Conservation (phyloP, 192 early-diverging fungal genomes). For the Coemansia sp. region DNA sequence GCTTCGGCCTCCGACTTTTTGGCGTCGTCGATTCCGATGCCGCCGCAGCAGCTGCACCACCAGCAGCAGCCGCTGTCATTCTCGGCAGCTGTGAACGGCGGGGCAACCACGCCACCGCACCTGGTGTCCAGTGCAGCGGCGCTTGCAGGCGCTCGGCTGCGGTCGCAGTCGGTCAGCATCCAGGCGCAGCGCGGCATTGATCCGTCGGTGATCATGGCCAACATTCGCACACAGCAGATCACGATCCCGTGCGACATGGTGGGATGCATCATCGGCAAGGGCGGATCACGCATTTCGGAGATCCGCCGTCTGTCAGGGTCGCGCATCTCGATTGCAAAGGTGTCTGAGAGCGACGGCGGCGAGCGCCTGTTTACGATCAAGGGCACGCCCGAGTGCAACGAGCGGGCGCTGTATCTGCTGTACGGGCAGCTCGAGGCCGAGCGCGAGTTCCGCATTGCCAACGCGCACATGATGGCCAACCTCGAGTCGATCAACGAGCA, state of each 20-base stretch:
- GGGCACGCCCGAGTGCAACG: constrained; percentile 82
- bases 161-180: constrained; percentile 55
- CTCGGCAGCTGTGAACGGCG: constrained; percentile 21
- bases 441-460: constrained; percentile 70
- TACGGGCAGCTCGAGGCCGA: constrained; percentile 88
- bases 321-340: constrained; percentile 87
- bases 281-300: constrained; percentile 78
- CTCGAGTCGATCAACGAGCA: constrained; percentile 55
- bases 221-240: constrained; percentile 81
- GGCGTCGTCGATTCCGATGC: constrained; percentile 51
- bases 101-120: constrained; percentile 33
- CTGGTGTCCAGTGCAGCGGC: constrained; percentile 15
- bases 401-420: constrained; percentile 87
- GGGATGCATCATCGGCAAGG: constrained; percentile 96
- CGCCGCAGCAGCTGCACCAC: constrained; percentile 16
- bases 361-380: constrained; percentile 92
- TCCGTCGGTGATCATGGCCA: constrained; percentile 45
- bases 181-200: constrained; percentile 48
- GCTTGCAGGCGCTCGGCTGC: constrained; percentile 38
- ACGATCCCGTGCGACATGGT: constrained; percentile 94
- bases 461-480: constrained; percentile 48
- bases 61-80: constrained; percentile 19
- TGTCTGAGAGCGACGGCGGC: constrained; percentile 71
- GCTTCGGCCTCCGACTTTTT: constrained; percentile 26
- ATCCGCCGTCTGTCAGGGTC: constrained; percentile 78